Percentiles rank a stretch among this genome's conserved stretches.
Evolutionary conservation across 1,284 basidiomycete genomes (phyloP).

Genomic region (Psilocybe mexicana): DNA sequence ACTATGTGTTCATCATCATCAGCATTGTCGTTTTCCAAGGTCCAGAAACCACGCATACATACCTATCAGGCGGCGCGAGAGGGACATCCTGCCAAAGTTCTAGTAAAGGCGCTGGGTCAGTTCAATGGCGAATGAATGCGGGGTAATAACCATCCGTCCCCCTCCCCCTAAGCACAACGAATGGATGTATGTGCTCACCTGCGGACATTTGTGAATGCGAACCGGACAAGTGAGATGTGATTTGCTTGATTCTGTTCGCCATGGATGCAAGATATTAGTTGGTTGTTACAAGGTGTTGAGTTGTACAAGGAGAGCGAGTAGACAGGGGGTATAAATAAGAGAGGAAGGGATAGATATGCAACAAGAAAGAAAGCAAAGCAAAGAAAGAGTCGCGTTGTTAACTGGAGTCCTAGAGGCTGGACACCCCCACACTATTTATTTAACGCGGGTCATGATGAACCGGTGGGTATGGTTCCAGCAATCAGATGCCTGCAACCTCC

Average conservation of each 20-base stretch:
- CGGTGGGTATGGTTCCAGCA: background rate
- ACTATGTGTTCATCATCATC: constrained; percentile 39
- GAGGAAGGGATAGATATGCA: background rate
- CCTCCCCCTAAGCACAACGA: background rate
- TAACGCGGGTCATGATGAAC: background rate
- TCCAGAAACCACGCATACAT: constrained; percentile 2
- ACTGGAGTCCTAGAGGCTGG: background rate
- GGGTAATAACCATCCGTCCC: constrained; percentile 7
- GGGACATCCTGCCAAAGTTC: constrained; percentile 75
- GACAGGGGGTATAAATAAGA: background rate
- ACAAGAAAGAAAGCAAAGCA: too few relatives aligned
- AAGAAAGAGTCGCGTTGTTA: background rate
- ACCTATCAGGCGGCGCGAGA: constrained; percentile 82
- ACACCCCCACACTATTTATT: background rate
- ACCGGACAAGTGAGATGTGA: constrained; percentile 39
- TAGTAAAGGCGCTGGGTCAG: constrained; percentile 29
- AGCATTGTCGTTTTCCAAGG: background rate
- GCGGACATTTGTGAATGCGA: constrained; percentile 40
- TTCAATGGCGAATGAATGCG: background rate
- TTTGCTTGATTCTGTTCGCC: constrained; percentile 55
- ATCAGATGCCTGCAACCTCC: background rate
- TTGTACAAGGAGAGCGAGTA: background rate
- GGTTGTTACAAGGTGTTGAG: background rate
- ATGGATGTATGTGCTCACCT: constrained; percentile 39
- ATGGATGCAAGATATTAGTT: constrained; percentile 32